Base-by-base conservation (phyloP, 83 land plant genomes). In the Thuja plicata region DNA sequence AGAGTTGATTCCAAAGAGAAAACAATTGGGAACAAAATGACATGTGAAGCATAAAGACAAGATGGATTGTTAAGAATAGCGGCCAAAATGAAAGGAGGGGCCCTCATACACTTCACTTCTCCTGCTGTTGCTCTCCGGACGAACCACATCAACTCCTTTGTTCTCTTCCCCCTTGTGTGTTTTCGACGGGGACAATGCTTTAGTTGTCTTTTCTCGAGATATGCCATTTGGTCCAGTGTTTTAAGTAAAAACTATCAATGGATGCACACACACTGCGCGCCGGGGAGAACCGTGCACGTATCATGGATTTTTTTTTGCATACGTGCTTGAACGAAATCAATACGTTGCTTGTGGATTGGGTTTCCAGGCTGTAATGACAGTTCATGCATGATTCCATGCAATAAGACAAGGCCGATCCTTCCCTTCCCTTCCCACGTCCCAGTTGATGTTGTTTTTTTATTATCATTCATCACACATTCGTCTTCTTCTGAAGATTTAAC, bases 31-130 rank as follows among this genome's bases (percentile, higher is more conserved):
- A 52, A 84, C 24, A 30, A 84, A 84, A 54, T 84, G 86, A 52
- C 86, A 84, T 52, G 86, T 84, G 86, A 84, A 84, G 86, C 86
- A 52, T 50, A 1, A 24, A 32, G 62, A 84, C 86, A 85, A 85
- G 54, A 50, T 32, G 27, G 66, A 52, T 85, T 32, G 86, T 50
- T 85, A 30, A 52, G 86, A 85, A 85, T 50, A 32, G 54, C 30
- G 55, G 40, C 57, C 30, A 83, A 84, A n/a, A 30, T 46, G 55
- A 46, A 48, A 48, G 27, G 16, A 54, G 32, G 40, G 62, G 8
- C 40, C 38, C 54, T 11, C 15, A 13, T 50, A 12, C 54, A 12
- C 54, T 50, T 50, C 54, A 12, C 54, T 50, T 50, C 54, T 11
- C 52, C 52, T 2, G 62, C 24, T 52, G 62, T 55, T 52, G 60